Evolutionary conservation across 2,329 filamentous ascomycete species (phyloP).

Genomic region (Scytalidium sp.): DNA sequence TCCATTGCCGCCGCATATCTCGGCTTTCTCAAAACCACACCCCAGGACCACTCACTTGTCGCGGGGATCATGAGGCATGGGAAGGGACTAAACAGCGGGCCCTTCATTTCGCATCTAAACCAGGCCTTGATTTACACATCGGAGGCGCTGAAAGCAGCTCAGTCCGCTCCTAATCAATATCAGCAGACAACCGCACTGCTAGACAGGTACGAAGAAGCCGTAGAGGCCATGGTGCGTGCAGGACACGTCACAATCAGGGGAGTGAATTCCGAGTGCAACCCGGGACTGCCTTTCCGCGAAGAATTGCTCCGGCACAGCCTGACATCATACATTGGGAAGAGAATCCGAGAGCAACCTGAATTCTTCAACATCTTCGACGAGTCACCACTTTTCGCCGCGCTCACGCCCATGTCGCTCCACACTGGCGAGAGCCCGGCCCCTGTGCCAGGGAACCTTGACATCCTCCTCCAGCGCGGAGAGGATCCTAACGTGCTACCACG

Average conservation of each 20-base stretch:
- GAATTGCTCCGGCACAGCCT: neutral
- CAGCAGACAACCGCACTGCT: neutral
- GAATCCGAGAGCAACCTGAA: neutral
- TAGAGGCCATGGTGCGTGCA: neutral
- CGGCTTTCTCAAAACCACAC: slow-evolving; percentile 1
- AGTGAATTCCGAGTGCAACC: neutral
- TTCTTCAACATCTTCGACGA: slow-evolving; percentile 1
- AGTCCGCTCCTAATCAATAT: neutral
- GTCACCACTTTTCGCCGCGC: neutral
- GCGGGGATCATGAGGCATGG: neutral
- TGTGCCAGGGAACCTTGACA: neutral
- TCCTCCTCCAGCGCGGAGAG: neutral
- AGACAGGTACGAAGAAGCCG: neutral
- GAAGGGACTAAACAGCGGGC: neutral
- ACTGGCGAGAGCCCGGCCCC: slow-evolving; percentile 1
- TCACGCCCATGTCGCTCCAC: neutral
- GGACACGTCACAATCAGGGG: neutral
- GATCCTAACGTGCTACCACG: neutral
- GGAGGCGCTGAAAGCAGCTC: neutral
- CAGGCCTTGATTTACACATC: neutral
- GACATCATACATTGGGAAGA: neutral
- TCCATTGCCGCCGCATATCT: slow-evolving; percentile 1
- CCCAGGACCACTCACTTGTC: neutral
- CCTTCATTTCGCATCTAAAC: slow-evolving; percentile 1
- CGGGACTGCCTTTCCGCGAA: neutral